phyloP scores from a whole-genome alignment of 306 rosid species.

The Calophaca sinica region DNA sequence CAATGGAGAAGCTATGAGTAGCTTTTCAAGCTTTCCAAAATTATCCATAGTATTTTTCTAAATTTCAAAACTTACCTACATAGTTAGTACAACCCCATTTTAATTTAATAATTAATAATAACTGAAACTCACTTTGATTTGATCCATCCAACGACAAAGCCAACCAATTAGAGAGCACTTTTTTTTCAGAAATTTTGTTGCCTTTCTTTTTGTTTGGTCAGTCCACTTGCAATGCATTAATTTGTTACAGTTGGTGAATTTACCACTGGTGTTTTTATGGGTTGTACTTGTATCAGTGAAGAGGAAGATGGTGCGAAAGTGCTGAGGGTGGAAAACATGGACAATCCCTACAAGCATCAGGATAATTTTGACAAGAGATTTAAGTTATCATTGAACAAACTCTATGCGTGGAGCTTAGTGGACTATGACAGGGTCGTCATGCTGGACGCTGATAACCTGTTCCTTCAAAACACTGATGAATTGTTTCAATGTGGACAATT shows the following conservation, averaged over 20 bases:
- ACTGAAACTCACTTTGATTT: background rate
- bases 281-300: slow-evolving; percentile 52
- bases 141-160: background rate
- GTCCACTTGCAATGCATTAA: background rate
- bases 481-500: slow-evolving; percentile 89
- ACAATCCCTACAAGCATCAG: slow-evolving; percentile 80
- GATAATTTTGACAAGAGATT: slow-evolving; percentile 75
- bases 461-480: slow-evolving; percentile 81
- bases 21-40: no score
- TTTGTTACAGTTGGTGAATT: background rate
- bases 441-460: slow-evolving; percentile 92
- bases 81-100: no score
- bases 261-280: background rate
- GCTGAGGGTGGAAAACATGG: slow-evolving; percentile 75
- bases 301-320: slow-evolving; percentile 92
- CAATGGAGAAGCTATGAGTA: no score
- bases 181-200: no score
- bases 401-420: slow-evolving; percentile 85
- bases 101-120: no score
- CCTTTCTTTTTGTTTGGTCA: no score
- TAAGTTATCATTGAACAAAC: slow-evolving; percentile 76
- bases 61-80: no score
- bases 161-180: background rate
- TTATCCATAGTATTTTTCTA: no score
- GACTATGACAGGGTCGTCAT: slow-evolving; percentile 87